phyloP scores from a whole-genome alignment of 2,329 filamentous ascomycete genomes.

The Colletotrichum sojae region DNA sequence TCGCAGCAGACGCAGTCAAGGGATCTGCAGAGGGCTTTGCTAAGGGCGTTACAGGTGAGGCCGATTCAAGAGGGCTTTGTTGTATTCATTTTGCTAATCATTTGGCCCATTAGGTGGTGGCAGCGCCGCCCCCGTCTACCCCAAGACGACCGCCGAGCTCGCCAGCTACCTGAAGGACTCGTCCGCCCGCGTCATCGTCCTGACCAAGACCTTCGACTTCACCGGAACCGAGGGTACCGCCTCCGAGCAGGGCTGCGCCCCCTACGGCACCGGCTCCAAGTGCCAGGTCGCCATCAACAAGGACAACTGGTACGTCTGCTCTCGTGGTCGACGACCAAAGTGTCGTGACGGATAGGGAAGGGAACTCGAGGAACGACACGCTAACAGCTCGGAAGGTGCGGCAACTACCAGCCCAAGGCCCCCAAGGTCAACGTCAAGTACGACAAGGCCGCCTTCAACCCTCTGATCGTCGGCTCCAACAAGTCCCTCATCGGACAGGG shows the following conservation, averaged over 20 bases:
- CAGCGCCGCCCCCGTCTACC: conserved; percentile 66
- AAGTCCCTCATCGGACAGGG: conserved; percentile 71
- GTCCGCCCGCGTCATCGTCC: conserved; percentile 68
- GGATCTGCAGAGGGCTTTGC: conserved; percentile 60
- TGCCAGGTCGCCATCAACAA: conserved; percentile 75
- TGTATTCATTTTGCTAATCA: too few relatives aligned
- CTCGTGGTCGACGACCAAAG: too few relatives aligned
- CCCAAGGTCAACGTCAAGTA: conserved; percentile 59
- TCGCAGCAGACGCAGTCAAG: conserved; percentile 47
- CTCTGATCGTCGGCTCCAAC: conserved; percentile 69
- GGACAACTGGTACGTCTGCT: conserved; percentile 67
- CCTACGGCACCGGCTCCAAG: conserved; percentile 62
- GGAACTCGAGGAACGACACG: background rate
- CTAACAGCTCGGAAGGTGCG: conserved; percentile 67
- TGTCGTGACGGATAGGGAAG: too few relatives aligned
- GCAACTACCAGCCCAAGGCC: conserved; percentile 69
- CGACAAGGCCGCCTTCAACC: conserved; percentile 66
- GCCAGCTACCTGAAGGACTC: conserved; percentile 70
- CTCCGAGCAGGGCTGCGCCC: conserved; percentile 68
- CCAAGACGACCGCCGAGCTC: conserved; percentile 67
- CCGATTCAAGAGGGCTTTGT: too few relatives aligned
- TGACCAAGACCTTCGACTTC: conserved; percentile 71
- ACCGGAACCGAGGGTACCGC: conserved; percentile 67
- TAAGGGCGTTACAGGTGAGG: conserved; percentile 64
- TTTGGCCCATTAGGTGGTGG: conserved; percentile 60